Evolutionary conservation across 495 filamentous ascomycete species (phyloP).

Genomic region (Aspergillus carlsbadensis): DNA sequence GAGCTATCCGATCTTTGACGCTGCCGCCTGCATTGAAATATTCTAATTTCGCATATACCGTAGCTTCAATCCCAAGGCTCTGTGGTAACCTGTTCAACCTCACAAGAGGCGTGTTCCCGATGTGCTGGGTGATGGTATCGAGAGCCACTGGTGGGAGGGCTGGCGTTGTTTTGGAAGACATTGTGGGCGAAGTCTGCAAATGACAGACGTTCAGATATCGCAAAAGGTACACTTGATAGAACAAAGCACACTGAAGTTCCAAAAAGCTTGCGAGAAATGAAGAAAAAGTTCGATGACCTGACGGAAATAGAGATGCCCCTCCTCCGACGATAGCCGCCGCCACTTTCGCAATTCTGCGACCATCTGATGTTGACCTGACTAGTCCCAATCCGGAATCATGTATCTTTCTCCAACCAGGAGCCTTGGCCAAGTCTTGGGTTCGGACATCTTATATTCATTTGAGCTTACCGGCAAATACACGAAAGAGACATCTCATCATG

Average conservation of each 20-base stretch:
- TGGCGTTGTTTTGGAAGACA: constrained; percentile 51
- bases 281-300: neutral
- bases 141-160: constrained; percentile 57
- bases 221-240: too few relatives aligned
- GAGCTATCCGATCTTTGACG: constrained; percentile 95
- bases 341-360: constrained; percentile 2
- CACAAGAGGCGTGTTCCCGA: constrained; percentile 94
- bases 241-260: too few relatives aligned
- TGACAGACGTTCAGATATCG: too few relatives aligned
- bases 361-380: constrained; percentile 5
- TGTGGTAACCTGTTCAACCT: constrained; percentile 89
- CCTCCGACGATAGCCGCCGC: constrained; percentile 6
- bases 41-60: constrained; percentile 93
- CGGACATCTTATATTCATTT: too few relatives aligned
- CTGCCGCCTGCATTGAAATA: constrained; percentile 97
- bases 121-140: constrained; percentile 63
- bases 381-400: constrained; percentile 6
- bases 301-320: neutral
- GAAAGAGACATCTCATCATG: too few relatives aligned
- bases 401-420: neutral
- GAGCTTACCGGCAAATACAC: too few relatives aligned
- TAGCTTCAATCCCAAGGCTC: constrained; percentile 80
- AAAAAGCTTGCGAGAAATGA: neutral
- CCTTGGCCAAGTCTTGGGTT: too few relatives aligned
- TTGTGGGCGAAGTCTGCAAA: constrained; percentile 20